Percentiles rank a stretch among this genome's conserved stretches.
Conservation (phyloP, 2,329 filamentous ascomycete species). For the Aureobasidium sp. region DNA sequence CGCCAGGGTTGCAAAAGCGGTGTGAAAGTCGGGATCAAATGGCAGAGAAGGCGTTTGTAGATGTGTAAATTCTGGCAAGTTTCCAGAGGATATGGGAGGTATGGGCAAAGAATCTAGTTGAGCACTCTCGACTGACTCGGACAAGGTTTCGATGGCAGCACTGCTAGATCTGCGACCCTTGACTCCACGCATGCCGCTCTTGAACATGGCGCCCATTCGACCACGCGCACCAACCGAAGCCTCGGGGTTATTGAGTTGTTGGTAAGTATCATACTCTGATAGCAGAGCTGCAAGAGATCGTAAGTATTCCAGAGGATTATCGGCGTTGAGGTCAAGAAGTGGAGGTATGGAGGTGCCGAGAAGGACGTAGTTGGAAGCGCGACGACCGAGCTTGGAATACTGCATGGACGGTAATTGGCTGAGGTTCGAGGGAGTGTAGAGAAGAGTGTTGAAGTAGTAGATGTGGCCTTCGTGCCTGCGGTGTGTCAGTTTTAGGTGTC, state of each 20-base stretch:
- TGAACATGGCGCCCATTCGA: conserved; percentile 53
- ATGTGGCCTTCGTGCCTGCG: conserved; percentile 80
- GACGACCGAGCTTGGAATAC: conserved; percentile 70
- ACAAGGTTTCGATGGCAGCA: conserved; percentile 51
- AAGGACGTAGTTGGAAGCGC: conserved; percentile 87
- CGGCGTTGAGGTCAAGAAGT: conserved; percentile 78
- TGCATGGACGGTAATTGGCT: conserved; percentile 79
- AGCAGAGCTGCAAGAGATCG: conserved; percentile 77
- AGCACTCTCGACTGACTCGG: conserved; percentile 25
- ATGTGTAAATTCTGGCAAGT: conserved; percentile 72
- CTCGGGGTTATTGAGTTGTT: conserved; percentile 65
- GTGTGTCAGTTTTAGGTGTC: neutral
- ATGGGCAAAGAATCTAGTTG: conserved; percentile 13
- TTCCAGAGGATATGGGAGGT: conserved; percentile 48
- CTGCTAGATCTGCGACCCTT: conserved; percentile 44
- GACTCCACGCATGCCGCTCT: conserved; percentile 31
- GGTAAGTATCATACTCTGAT: conserved; percentile 87
- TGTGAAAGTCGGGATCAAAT: conserved; percentile 95
- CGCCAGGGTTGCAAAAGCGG: conserved; percentile 91
- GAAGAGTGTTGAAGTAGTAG: conserved; percentile 97
- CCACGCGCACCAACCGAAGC: conserved; percentile 65
- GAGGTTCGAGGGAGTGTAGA: conserved; percentile 78
- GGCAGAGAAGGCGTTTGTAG: conserved; percentile 86
- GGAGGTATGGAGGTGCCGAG: conserved; percentile 86
- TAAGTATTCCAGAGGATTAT: conserved; percentile 75